Evolutionary conservation across 2,329 filamentous ascomycete genomes (phyloP).

Genomic region (Colletotrichum filicis): DNA sequence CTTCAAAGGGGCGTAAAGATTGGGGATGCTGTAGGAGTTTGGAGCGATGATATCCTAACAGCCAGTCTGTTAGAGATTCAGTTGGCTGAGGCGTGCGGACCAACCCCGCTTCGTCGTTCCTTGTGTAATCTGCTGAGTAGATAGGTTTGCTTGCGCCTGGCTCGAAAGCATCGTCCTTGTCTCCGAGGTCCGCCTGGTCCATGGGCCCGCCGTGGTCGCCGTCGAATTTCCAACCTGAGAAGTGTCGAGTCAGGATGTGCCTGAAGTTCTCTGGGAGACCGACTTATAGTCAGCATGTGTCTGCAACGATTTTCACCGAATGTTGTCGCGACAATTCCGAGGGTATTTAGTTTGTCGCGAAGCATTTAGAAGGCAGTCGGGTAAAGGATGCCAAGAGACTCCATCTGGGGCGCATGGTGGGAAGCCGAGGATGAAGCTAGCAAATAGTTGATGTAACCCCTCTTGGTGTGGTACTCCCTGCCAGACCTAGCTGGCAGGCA

Average conservation of each 20-base stretch:
- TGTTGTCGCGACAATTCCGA: not conserved
- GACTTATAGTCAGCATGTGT: not conserved
- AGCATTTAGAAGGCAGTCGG: not conserved
- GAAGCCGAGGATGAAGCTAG: not conserved
- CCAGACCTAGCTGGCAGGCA: not conserved
- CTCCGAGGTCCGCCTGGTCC: slow-evolving; percentile 2
- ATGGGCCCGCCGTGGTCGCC: slow-evolving; percentile 3
- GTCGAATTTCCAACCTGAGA: not conserved
- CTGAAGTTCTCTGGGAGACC: not conserved
- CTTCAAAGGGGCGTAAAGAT: not conserved
- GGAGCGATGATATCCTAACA: slow-evolving; percentile 1
- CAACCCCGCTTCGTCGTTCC: slow-evolving; percentile 5
- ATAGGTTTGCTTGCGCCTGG: not conserved
- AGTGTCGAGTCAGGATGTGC: not conserved
- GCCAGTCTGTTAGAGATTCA: slow-evolving; percentile 19
- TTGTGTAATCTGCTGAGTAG: not conserved
- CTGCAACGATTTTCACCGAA: not conserved
- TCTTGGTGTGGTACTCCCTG: slow-evolving; percentile 6
- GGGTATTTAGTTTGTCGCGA: not conserved
- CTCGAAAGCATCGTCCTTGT: not conserved
- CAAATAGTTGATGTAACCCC: slow-evolving; percentile 22
- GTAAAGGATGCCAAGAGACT: not conserved
- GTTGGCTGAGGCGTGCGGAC: not conserved
- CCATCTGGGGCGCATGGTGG: not conserved
- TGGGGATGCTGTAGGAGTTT: slow-evolving; percentile 5